A percentile compares a stretch with the other conserved stretches of the same genome.
Conservation (phyloP, 1,284 basidiomycete genomes). For the Ustilago shanxiensis region DNA sequence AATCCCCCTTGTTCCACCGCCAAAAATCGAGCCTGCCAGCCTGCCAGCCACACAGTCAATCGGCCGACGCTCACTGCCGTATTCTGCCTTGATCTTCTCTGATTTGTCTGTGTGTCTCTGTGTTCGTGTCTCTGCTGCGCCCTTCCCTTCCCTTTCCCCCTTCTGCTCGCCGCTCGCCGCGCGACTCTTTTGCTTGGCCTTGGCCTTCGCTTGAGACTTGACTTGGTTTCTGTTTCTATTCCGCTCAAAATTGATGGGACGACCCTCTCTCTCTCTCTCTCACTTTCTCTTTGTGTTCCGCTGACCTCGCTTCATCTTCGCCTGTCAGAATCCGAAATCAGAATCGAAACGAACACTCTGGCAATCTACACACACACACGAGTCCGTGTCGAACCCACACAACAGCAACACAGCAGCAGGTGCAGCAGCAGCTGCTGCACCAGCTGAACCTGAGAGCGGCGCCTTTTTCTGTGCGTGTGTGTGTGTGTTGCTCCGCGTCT, state of each 20-base stretch:
- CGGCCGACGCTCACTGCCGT: conserved; percentile 3
- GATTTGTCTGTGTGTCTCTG: conserved; percentile 1
- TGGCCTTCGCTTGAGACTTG: too few species aligned
- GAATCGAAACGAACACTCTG: conserved; percentile 3
- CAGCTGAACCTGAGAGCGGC: too few species aligned
- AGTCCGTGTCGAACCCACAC: background rate
- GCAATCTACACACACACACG: background rate
- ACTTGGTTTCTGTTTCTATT: background rate
- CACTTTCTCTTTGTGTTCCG: background rate
- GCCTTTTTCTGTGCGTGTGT: too few species aligned
- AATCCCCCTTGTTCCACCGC: conserved; percentile 14
- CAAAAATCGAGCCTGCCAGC: too few species aligned
- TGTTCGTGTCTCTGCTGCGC: background rate
- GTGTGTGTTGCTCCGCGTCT: background rate
- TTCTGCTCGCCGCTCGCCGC: too few species aligned
- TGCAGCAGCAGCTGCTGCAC: background rate
- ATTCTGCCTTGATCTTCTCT: background rate
- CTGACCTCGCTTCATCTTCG: background rate
- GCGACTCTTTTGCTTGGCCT: background rate
- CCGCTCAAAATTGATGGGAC: background rate
- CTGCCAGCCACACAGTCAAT: conserved; percentile 8
- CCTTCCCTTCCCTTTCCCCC: too few species aligned
- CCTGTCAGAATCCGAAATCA: background rate
- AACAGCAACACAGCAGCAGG: conserved; percentile 9
- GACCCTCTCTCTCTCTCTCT: background rate